These are phyloP conservation scores for Botrytis porri DNA, from an alignment of 2,329 filamentous ascomycete species.

Conservation along the genomic window DNA sequence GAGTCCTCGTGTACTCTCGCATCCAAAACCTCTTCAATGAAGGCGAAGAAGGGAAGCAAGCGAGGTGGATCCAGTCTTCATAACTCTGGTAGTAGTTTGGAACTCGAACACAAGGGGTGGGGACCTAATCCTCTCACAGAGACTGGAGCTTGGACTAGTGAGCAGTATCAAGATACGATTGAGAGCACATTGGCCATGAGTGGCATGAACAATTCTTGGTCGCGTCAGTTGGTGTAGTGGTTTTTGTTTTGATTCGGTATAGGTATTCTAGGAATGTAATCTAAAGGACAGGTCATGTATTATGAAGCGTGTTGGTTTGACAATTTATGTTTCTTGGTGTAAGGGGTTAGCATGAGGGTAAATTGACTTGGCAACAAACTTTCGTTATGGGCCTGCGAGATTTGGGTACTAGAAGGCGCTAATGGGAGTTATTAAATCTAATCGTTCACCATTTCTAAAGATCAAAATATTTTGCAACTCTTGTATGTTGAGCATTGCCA, in stretches of 20 bases:
- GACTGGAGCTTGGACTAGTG: constrained; percentile 26
- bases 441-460: neutral
- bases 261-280: neutral
- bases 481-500: too few relatives aligned
- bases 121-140: constrained; percentile 21
- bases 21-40: constrained; percentile 7
- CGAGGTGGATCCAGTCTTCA: constrained; percentile 23
- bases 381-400: neutral
- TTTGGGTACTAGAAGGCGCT: neutral
- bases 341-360: neutral
- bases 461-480: neutral
- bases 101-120: constrained; percentile 21
- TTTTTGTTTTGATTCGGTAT: neutral
- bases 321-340: neutral
- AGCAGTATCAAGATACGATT: neutral
- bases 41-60: constrained; percentile 26
- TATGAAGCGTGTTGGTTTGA: neutral
- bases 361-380: neutral
- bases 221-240: neutral
- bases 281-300: constrained; percentile 11
- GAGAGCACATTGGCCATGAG: constrained; percentile 26
- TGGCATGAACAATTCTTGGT: constrained; percentile 15
- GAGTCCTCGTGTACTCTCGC: neutral
- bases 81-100: constrained; percentile 23
- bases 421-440: neutral